phyloP scores from a whole-genome alignment of 2,329 filamentous ascomycete genomes.

The Nectriaceae sp. region DNA sequence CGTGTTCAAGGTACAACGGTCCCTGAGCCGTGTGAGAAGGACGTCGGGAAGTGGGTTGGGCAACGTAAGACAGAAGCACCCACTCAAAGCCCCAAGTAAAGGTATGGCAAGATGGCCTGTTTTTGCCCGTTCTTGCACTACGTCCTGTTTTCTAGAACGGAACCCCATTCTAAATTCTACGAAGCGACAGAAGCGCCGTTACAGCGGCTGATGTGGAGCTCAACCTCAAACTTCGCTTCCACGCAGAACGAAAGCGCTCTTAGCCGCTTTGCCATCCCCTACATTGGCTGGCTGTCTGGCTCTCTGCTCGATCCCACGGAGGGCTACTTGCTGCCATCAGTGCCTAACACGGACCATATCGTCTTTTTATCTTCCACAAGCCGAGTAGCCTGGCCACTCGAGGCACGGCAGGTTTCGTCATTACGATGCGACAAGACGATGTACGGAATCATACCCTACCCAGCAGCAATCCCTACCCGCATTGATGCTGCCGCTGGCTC shows the following conservation, averaged over 20 bases:
- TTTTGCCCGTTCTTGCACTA: neutral
- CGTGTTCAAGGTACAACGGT: neutral
- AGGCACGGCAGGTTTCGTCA: neutral
- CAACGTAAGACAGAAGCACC: neutral
- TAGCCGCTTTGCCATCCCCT: slow-evolving; percentile 6
- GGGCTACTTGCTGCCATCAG: neutral
- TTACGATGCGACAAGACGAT: slow-evolving; percentile 2
- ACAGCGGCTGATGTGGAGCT: slow-evolving; percentile 20
- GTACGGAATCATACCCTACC: slow-evolving; percentile 11
- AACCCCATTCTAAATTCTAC: neutral
- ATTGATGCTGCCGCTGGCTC: neutral
- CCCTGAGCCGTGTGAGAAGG: neutral
- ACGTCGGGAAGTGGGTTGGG: neutral
- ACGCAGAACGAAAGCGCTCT: slow-evolving; percentile 20
- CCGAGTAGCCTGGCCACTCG: neutral
- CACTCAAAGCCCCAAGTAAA: neutral
- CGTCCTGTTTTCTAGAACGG: neutral
- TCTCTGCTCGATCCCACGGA: too few relatives aligned
- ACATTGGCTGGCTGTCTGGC: neutral
- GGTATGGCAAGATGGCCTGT: neutral
- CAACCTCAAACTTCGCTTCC: slow-evolving; percentile 10
- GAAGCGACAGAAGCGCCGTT: slow-evolving; percentile 14
- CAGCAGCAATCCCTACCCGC: slow-evolving; percentile 1
- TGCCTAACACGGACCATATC: neutral
- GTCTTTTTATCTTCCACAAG: neutral